These are phyloP conservation scores for Globisporangium paddicum DNA, from an alignment of 352 stramenopile genomes.

Conservation along the genomic window DNA sequence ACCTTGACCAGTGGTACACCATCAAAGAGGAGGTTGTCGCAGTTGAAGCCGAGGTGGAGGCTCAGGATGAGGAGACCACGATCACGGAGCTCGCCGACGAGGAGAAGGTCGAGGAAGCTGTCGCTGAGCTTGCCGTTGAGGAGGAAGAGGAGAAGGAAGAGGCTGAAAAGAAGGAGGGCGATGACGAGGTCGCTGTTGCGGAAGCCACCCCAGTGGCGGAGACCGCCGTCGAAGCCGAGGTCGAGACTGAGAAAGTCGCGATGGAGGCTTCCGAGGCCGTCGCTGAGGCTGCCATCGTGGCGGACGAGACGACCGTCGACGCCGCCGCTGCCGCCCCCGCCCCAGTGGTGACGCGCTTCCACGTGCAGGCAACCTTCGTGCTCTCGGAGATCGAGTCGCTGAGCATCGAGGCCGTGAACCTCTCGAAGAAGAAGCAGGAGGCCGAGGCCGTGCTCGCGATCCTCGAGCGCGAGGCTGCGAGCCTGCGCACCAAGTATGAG, in stretches of 20 bases:
- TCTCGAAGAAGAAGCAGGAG: constrained; percentile 83
- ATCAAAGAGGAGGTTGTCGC: constrained; percentile 29
- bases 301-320: constrained; percentile 9
- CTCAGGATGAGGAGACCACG: constrained; percentile 10
- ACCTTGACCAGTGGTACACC: constrained; percentile 71
- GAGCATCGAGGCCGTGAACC: constrained; percentile 56
- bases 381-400: constrained; percentile 78
- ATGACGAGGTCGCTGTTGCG: constrained; percentile 2
- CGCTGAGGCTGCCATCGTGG: constrained; percentile 3
- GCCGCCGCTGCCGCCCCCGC: constrained; percentile 6
- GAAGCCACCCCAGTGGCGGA: constrained; percentile 9
- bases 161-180: neutral
- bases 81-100: constrained; percentile 13
- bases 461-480: constrained; percentile 71
- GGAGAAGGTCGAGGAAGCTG: constrained; percentile 13
- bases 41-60: constrained; percentile 17
- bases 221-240: constrained; percentile 4
- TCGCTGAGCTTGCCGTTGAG: constrained; percentile 15
- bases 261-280: constrained; percentile 5
- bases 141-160: constrained; percentile 14
- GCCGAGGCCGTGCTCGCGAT: constrained; percentile 52
- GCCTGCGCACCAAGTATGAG: constrained; percentile 78
- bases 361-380: constrained; percentile 62
- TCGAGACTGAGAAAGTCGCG: constrained; percentile 12
- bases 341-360: constrained; percentile 42